phyloP scores from a whole-genome alignment of 441 rosid species.

The Manihot esculenta region DNA sequence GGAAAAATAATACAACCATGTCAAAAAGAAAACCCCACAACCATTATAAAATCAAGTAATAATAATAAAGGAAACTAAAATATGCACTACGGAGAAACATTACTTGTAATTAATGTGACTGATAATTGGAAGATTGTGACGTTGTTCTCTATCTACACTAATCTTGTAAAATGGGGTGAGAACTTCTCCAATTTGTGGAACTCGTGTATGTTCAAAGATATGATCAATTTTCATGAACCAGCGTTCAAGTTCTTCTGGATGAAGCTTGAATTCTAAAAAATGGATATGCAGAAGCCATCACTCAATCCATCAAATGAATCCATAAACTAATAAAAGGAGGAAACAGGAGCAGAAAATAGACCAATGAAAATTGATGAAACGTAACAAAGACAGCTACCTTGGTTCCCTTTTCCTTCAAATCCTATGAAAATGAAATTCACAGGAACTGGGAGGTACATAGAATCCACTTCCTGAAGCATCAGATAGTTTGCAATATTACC shows the following conservation, averaged over 20 bases:
- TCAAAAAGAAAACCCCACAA: background rate
- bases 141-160: constrained; percentile 56
- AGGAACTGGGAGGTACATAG: constrained; percentile 87
- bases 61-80: constrained; percentile 1
- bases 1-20: background rate
- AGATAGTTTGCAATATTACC: constrained; percentile 89
- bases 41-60: background rate
- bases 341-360: background rate
- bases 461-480: constrained; percentile 83
- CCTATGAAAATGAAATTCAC: constrained; percentile 96
- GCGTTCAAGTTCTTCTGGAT: constrained; percentile 86
- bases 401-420: constrained; percentile 97
- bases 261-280: constrained; percentile 71
- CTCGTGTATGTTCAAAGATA: constrained; percentile 84
- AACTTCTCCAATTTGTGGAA: constrained; percentile 76
- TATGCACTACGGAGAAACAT: constrained; percentile 12
- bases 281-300: constrained; percentile 22
- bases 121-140: constrained; percentile 72
- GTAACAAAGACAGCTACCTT: constrained; percentile 46
- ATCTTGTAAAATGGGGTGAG: constrained; percentile 74
- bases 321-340: constrained; percentile 3
- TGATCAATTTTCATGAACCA: constrained; percentile 97
- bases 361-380: background rate
- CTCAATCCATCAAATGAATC: constrained; percentile 15
- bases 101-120: constrained; percentile 94